These are phyloP conservation scores for Diaporthe aspalathi DNA, from an alignment of 2,329 filamentous ascomycete genomes.

Conservation along the genomic window DNA sequence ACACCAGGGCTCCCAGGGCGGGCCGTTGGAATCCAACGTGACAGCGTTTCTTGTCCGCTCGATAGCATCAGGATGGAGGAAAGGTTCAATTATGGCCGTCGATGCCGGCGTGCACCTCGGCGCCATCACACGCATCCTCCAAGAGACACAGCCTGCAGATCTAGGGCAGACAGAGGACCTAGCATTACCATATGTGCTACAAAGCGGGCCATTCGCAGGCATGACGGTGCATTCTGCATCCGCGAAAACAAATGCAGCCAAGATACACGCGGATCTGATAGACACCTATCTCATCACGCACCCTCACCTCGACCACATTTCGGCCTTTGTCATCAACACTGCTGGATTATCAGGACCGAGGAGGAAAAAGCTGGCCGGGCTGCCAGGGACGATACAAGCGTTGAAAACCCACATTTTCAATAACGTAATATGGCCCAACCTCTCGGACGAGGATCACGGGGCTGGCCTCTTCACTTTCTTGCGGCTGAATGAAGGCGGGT, in stretches of 20 bases:
- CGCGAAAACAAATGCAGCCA: slow-evolving; percentile 80
- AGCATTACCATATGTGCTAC: slow-evolving; percentile 65
- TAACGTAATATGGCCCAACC: slow-evolving; percentile 96
- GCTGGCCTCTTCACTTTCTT: slow-evolving; percentile 93
- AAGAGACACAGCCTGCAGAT: slow-evolving; percentile 59
- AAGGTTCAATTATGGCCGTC: slow-evolving; percentile 87
- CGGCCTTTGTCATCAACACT: slow-evolving; percentile 93
- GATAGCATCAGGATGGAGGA: slow-evolving; percentile 80
- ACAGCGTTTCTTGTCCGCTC: slow-evolving; percentile 92
- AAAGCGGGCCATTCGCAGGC: slow-evolving; percentile 82
- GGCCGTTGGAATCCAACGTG: slow-evolving; percentile 88
- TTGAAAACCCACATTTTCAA: slow-evolving; percentile 98
- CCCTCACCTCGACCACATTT: slow-evolving; percentile 95
- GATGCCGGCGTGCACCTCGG: slow-evolving; percentile 93
- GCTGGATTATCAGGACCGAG: slow-evolving; percentile 83
- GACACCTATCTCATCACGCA: slow-evolving; percentile 94
- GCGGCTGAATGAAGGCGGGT: slow-evolving; percentile 88
- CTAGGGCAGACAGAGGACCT: slow-evolving; percentile 49
- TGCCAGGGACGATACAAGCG: slow-evolving; percentile 90
- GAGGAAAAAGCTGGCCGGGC: slow-evolving; percentile 86
- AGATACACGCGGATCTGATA: slow-evolving; percentile 82
- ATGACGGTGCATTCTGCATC: slow-evolving; percentile 75
- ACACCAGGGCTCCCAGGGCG: slow-evolving; percentile 84
- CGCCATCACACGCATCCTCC: slow-evolving; percentile 83
- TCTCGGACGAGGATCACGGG: slow-evolving; percentile 95